Conservation (phyloP, 1,284 basidiomycete species). For the Schizopora paradoxa region DNA sequence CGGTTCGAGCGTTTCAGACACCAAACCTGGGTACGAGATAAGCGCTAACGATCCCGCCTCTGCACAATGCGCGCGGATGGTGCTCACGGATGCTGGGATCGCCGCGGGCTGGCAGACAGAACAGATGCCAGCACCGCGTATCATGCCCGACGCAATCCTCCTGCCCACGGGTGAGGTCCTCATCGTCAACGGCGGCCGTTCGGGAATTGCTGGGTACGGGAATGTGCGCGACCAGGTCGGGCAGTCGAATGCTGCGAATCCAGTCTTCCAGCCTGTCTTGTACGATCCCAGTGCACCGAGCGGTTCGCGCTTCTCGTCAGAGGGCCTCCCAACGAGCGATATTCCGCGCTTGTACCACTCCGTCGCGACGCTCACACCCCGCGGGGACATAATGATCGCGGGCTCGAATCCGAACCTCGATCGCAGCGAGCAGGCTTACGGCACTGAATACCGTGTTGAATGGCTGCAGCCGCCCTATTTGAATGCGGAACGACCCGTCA, state of each 20-base stretch:
- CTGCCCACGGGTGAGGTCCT: slow-evolving; percentile 75
- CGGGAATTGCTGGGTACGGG: slow-evolving; percentile 80
- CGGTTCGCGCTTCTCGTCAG: slow-evolving; percentile 59
- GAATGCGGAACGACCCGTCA: slow-evolving; percentile 49
- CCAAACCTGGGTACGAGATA: slow-evolving; percentile 50
- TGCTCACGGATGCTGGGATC: slow-evolving; percentile 62
- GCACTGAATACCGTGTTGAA: slow-evolving; percentile 78
- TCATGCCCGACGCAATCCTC: slow-evolving; percentile 79
- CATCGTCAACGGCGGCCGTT: slow-evolving; percentile 71
- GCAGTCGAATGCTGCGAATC: slow-evolving; percentile 74
- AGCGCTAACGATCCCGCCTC: slow-evolving; percentile 69
- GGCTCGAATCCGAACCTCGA: slow-evolving; percentile 84
- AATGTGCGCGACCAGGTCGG: slow-evolving; percentile 71
- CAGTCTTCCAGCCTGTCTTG: slow-evolving; percentile 66
- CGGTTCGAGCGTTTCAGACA: slow-evolving; percentile 67
- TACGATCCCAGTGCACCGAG: slow-evolving; percentile 61
- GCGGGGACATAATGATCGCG: slow-evolving; percentile 68
- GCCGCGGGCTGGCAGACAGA: slow-evolving; percentile 68
- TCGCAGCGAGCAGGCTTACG: slow-evolving; percentile 60
- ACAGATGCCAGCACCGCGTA: slow-evolving; percentile 64
- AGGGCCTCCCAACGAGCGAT: slow-evolving; percentile 58
- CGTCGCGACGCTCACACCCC: slow-evolving; percentile 65
- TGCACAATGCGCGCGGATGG: slow-evolving; percentile 66
- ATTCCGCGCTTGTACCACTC: slow-evolving; percentile 85
- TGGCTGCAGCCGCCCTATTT: slow-evolving; percentile 73